These are phyloP conservation scores for Gossypium herbaceum DNA, from an alignment of 345 rosid genomes.

Conservation along the genomic window DNA sequence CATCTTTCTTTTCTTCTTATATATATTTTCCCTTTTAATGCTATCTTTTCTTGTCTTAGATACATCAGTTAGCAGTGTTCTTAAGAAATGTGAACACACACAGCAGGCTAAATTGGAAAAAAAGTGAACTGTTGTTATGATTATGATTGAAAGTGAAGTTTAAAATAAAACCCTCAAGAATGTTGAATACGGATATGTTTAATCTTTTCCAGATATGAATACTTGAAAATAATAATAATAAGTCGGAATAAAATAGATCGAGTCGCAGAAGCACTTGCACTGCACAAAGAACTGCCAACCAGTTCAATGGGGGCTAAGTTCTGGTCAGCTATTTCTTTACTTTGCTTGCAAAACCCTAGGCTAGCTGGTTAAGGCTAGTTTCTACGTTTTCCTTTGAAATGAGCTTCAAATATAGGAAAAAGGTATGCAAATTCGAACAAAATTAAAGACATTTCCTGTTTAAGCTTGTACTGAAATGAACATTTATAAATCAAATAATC, in stretches of 20 bases:
- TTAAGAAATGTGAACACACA: slow-evolving; percentile 6
- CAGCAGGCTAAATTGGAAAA: slow-evolving; percentile 4
- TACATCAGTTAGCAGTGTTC: not conserved
- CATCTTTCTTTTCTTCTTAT: not conserved
- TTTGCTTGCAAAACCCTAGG: not conserved
- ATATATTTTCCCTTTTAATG: not conserved
- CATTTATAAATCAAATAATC: not conserved
- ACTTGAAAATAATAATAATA: too few relatives aligned
- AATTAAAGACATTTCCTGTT: slow-evolving; percentile 1
- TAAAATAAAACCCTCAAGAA: not conserved
- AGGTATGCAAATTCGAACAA: not conserved
- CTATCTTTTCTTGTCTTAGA: slow-evolving; percentile 1
- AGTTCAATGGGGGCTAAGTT: not conserved
- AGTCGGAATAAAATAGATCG: not conserved
- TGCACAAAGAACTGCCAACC: slow-evolving; percentile 16
- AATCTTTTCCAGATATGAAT: not conserved
- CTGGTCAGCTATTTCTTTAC: not conserved
- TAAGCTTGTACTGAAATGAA: not conserved
- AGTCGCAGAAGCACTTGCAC: not conserved
- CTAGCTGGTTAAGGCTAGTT: not conserved
- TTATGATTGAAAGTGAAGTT: slow-evolving; percentile 30
- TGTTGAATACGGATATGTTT: too few relatives aligned
- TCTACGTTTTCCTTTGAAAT: not conserved
- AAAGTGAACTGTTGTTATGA: slow-evolving; percentile 15
- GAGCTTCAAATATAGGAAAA: not conserved